Conservation (phyloP, 2,329 filamentous ascomycete species). For the Dothidotthia symphoricarpi region DNA sequence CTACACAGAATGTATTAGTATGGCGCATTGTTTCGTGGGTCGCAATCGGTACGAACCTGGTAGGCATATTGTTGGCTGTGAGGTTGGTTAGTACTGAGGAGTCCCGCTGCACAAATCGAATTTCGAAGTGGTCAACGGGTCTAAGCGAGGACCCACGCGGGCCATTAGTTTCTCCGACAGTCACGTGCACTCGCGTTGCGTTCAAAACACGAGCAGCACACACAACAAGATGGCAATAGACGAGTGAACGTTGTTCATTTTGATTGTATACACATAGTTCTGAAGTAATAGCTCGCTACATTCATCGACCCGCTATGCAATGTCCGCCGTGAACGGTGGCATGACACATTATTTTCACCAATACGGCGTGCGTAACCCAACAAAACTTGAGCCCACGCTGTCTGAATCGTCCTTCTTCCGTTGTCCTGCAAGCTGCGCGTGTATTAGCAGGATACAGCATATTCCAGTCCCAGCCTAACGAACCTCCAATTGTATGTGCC, state of each 20-base stretch:
- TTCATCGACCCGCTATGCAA: slow-evolving; percentile 29
- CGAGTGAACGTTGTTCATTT: too few relatives aligned
- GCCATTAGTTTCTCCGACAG: slow-evolving; percentile 4
- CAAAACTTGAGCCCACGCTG: slow-evolving; percentile 37
- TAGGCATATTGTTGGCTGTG: slow-evolving; percentile 35
- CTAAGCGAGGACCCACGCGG: slow-evolving; percentile 17
- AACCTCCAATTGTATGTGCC: slow-evolving; percentile 83
- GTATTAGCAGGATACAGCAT: slow-evolving; percentile 9
- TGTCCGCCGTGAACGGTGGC: too few relatives aligned
- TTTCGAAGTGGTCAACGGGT: neutral
- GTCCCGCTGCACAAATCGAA: too few relatives aligned
- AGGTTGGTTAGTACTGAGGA: slow-evolving; percentile 22
- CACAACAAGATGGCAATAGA: too few relatives aligned
- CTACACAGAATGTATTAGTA: slow-evolving; percentile 8
- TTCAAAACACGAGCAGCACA: neutral
- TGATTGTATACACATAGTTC: too few relatives aligned
- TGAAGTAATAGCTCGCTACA: slow-evolving; percentile 3
- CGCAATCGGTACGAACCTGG: slow-evolving; percentile 18
- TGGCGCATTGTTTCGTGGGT: neutral
- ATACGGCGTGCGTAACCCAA: slow-evolving; percentile 42
- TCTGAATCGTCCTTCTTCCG: slow-evolving; percentile 65
- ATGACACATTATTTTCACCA: slow-evolving; percentile 32
- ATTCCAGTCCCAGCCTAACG: slow-evolving; percentile 11
- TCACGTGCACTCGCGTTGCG: slow-evolving; percentile 9
- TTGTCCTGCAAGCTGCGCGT: slow-evolving; percentile 58